These are phyloP conservation scores for Spathaspora passalidarum DNA, from an alignment of 805 yeast species.

Conservation along the genomic window DNA sequence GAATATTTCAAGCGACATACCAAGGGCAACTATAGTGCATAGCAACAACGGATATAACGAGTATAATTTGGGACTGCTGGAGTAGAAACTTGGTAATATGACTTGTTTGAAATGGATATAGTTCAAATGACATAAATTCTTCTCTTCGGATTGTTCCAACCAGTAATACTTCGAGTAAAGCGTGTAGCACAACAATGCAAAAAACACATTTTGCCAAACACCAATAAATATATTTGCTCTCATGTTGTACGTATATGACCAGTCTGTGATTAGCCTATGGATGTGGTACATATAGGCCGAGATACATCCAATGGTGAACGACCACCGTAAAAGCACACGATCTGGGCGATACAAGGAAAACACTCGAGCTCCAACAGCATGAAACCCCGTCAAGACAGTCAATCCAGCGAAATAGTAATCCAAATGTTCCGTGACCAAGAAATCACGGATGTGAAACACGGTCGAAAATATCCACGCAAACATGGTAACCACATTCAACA, in stretches of 20 bases:
- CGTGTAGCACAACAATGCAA: constrained; percentile 28
- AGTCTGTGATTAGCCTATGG: constrained; percentile 59
- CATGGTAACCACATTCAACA: constrained; percentile 64
- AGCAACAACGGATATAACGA: constrained; percentile 38
- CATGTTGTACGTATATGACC: constrained; percentile 96
- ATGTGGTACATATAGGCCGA: constrained; percentile 63
- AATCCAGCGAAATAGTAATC: constrained; percentile 94
- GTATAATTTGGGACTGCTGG: constrained; percentile 34
- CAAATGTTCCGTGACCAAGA: constrained; percentile 71
- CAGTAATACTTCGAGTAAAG: constrained; percentile 31
- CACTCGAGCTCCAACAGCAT: constrained; percentile 60
- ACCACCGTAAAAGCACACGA: constrained; percentile 18
- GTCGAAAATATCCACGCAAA: constrained; percentile 87
- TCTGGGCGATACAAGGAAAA: constrained; percentile 51
- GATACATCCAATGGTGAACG: constrained; percentile 41
- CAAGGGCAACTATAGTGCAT: constrained; percentile 49
- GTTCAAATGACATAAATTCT: constrained; percentile 21
- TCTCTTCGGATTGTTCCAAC: constrained; percentile 14
- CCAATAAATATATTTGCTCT: constrained; percentile 81
- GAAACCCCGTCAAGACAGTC: constrained; percentile 78
- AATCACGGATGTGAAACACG: constrained; percentile 85
- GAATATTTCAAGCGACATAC: constrained; percentile 87
- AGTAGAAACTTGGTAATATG: constrained; percentile 28
- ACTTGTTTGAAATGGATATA: constrained; percentile 22
- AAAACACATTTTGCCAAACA: constrained; percentile 57